Base-by-base conservation (phyloP, 2,329 filamentous ascomycete genomes). In the Phaeosphaeria sp. region DNA sequence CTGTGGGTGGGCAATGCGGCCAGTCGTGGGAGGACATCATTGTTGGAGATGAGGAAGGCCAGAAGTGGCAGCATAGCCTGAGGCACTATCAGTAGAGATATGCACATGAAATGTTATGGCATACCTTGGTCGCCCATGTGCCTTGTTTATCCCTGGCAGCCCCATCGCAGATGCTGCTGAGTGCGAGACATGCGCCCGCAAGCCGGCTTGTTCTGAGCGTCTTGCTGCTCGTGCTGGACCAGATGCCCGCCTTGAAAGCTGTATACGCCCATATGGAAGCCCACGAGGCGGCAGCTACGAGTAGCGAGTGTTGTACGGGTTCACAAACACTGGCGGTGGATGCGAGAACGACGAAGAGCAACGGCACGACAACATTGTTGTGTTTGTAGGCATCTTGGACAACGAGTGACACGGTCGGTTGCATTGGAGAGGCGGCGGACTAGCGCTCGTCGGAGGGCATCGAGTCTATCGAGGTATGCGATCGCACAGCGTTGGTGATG, bases 101-200 rank as follows among this genome's bases (percentile, higher is more conserved):
- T 4, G 5, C 2, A 33, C 11, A 23, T 17, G 2, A 25, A 1
- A 18, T 23, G 20, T 27, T 44, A n/a, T n/a, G 44, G 21, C 13
- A 44, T 66, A 82, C 81, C 78, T 82, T 81, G 21, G 77, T 77
- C 72, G 78, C 77, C 75, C 79, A 78, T n/a, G 80, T 74, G 42
- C 76, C 77, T 58, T 76, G 71, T 51, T 75, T 76, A 59, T 80
- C 78, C 61, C 76, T 75, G n/a, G 79, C 77, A 20, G 74, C 75
- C 53, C 80, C 65, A 60, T 82, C 79, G 69, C 80, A 81, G 39
- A 82, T 69, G 41, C 72, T 70, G 22, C 78, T 72, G 50, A 83
- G 63, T 11, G 77, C 79, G 39, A 82, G 69, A 50, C 81, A 69
- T 10, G 62, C 72, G 36, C 80, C 81, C 5, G 79, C 78, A 20